A percentile compares a stretch with the other conserved stretches of the same genome.
Conservation (phyloP, 2,329 filamentous ascomycete species). For the Cryphonectria carpinicola region DNA sequence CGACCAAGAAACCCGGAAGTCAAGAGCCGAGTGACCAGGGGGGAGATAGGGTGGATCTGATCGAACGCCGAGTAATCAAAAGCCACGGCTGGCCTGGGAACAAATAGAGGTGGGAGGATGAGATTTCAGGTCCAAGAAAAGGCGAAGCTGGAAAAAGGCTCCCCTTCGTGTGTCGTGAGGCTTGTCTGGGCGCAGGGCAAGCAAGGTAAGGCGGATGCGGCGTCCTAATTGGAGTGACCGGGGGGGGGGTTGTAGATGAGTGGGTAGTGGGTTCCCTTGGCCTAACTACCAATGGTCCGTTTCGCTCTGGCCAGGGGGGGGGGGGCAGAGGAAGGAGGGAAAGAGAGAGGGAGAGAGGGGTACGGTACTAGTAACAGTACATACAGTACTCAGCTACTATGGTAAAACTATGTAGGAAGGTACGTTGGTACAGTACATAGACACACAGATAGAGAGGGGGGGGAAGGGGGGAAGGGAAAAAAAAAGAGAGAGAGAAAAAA, state of each 20-base stretch:
- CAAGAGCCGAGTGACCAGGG: slow-evolving; percentile 1
- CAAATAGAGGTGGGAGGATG: background rate
- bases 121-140: background rate
- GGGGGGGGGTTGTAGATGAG: background rate
- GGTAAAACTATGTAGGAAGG: background rate
- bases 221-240: background rate
- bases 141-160: background rate
- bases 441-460: no score
- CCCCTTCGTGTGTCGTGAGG: background rate
- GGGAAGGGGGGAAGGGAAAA: background rate
- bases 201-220: background rate
- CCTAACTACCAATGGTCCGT: background rate
- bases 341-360: background rate
- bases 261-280: background rate
- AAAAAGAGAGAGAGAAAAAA: background rate
- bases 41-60: background rate
- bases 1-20: slow-evolving; percentile 12
- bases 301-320: background rate
- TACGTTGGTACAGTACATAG: background rate
- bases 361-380: background rate
- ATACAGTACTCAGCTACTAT: background rate
- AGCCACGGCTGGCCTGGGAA: slow-evolving; percentile 1
- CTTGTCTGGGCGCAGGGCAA: background rate
- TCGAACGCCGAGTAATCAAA: background rate
- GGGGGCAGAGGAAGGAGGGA: background rate